phyloP scores from a whole-genome alignment of 75 land plant genomes.

The Sequoiadendron giganteum region DNA sequence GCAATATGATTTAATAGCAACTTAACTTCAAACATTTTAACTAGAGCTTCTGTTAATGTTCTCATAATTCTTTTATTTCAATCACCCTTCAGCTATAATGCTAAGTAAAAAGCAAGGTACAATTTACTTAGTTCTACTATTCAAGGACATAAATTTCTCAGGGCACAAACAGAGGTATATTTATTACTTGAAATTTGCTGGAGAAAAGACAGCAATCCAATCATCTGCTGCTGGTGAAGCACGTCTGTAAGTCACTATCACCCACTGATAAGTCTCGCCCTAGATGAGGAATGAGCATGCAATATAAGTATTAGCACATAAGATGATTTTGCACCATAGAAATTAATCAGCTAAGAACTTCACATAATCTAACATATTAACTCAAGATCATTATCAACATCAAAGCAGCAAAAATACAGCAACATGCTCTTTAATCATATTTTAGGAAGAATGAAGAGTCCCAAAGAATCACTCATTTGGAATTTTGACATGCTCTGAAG shows the following conservation, averaged over 20 bases:
- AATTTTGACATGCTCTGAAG: not conserved
- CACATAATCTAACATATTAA: not conserved
- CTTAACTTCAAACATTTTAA: slow-evolving; percentile 39
- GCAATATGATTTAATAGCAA: not conserved
- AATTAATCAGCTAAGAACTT: not conserved
- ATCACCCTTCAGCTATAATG: slow-evolving; percentile 16
- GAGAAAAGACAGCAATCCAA: slow-evolving; percentile 96
- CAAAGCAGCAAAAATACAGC: not conserved
- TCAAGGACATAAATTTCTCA: not conserved
- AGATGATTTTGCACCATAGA: not conserved
- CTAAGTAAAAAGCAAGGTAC: slow-evolving; percentile 13
- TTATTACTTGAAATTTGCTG: slow-evolving; percentile 74
- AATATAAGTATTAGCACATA: not conserved
- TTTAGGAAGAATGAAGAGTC: not conserved
- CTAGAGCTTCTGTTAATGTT: slow-evolving; percentile 27
- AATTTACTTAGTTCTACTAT: not conserved
- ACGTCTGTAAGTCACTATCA: slow-evolving; percentile 53
- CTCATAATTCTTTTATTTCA: slow-evolving; percentile 5
- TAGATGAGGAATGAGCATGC: slow-evolving; percentile 11
- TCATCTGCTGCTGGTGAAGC: slow-evolving; percentile 59
- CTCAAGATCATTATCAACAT: not conserved
- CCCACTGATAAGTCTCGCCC: slow-evolving; percentile 67
- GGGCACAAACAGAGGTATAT: not conserved
- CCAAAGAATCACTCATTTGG: not conserved
- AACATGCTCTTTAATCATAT: not conserved